A percentile compares a stretch with the other conserved stretches of the same genome.
phyloP scores from a whole-genome alignment of 169 alveolate genomes.

The Cryptosporidium felis region DNA sequence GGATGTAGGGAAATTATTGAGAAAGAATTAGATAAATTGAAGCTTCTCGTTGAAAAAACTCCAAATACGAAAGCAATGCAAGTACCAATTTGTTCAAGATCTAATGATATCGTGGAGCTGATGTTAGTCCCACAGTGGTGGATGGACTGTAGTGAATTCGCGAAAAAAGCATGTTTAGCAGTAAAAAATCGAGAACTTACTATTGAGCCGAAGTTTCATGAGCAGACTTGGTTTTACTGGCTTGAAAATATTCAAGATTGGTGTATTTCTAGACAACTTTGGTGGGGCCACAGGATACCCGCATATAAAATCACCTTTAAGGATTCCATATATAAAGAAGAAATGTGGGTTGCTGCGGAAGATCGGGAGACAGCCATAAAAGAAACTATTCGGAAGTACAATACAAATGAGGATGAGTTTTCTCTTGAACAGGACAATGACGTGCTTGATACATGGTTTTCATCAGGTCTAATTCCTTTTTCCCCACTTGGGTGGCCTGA shows the following conservation, averaged over 20 bases:
- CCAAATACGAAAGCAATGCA: constrained; percentile 94
- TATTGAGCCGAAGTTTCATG: constrained; percentile 93
- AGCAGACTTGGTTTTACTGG: constrained; percentile 96
- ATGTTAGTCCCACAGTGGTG: constrained; percentile 99
- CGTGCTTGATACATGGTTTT: constrained; percentile 99
- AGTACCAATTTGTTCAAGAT: constrained; percentile 96
- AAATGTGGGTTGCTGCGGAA: constrained; percentile 91
- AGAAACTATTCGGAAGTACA: constrained; percentile 86
- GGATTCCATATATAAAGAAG: constrained; percentile 72
- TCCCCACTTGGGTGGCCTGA: constrained; percentile 99
- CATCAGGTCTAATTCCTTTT: constrained; percentile 98
- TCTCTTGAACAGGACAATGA: constrained; percentile 95
- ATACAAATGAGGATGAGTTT: constrained; percentile 79
- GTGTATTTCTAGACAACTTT: constrained; percentile 99
- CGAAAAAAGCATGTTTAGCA: constrained; percentile 89
- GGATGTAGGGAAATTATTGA: constrained; percentile 92
- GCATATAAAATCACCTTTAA: constrained; percentile 89
- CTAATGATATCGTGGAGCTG: constrained; percentile 98
- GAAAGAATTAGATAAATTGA: constrained; percentile 90
- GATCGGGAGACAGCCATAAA: constrained; percentile 87
- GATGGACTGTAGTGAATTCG: constrained; percentile 94
- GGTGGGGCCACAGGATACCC: constrained; percentile 99
- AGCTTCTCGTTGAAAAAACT: constrained; percentile 83
- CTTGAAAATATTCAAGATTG: constrained; percentile 98
- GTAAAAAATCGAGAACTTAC: constrained; percentile 91